Conservation (phyloP, 225 moss, liverwort and hornwort species). For the Sphagnum tenellum region DNA sequence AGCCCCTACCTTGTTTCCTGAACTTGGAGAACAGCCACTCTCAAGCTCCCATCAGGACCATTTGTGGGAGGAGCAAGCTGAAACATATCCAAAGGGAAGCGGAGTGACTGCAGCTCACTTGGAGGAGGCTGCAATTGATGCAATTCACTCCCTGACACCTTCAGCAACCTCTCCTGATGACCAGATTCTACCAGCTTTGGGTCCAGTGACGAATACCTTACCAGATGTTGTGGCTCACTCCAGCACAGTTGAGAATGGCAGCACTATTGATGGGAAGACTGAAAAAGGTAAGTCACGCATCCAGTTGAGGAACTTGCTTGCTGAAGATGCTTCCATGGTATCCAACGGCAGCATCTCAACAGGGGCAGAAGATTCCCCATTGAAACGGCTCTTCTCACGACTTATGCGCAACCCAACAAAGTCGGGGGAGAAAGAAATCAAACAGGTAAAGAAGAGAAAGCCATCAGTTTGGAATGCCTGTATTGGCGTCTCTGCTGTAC, state of each 20-base stretch:
- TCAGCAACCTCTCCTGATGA: constrained; percentile 18
- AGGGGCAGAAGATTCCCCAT: no score
- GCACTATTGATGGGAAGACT: constrained; percentile 6
- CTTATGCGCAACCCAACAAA: no score
- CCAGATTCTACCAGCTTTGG: constrained; percentile 32
- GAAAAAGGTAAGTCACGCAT: constrained; percentile 24
- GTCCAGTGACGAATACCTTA: constrained; percentile 8
- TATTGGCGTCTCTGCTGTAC: no score
- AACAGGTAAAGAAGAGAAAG: no score
- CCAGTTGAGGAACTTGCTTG: constrained; percentile 30
- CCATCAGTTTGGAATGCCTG: no score
- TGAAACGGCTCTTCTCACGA: no score
- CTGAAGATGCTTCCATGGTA: constrained; percentile 20
- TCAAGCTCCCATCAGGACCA: constrained; percentile 43
- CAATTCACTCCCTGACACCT: constrained; percentile 1
- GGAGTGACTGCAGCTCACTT: constrained; percentile 33
- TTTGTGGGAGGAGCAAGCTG: constrained; percentile 57
- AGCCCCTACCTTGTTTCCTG: constrained; percentile 13
- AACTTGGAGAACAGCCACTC: constrained; percentile 24
- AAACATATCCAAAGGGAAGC: constrained; percentile 34
- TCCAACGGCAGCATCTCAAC: no score
- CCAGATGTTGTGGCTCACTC: constrained; percentile 9
- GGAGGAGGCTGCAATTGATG: constrained; percentile 4
- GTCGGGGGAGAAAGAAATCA: no score
- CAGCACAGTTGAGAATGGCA: constrained; percentile 14